phyloP scores from a whole-genome alignment of 1,284 basidiomycete genomes.

The Ceratobasidium sp. region DNA sequence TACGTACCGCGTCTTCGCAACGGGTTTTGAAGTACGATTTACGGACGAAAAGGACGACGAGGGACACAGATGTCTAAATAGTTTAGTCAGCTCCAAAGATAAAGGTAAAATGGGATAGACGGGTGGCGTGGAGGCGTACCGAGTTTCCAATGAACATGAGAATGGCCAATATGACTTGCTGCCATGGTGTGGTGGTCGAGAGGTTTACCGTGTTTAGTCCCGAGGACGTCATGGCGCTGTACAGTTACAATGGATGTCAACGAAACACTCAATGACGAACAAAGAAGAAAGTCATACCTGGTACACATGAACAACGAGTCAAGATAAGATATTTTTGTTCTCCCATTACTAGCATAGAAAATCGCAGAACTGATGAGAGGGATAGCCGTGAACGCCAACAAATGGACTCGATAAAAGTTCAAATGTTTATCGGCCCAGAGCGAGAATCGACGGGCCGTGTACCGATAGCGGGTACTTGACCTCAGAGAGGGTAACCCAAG shows the following conservation, averaged over 20 bases:
- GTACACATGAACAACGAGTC: conserved; percentile 43
- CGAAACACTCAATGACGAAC: background rate
- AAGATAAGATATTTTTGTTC: conserved; percentile 30
- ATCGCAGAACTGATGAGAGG: conserved; percentile 35
- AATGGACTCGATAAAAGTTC: conserved; percentile 42
- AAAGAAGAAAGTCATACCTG: background rate
- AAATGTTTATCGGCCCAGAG: conserved; percentile 34
- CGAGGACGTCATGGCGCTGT: conserved; percentile 35
- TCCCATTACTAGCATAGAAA: conserved; percentile 45
- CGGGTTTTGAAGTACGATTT: conserved; percentile 39
- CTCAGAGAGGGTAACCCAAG: background rate
- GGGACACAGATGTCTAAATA: conserved; percentile 25
- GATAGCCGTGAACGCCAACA: conserved; percentile 33
- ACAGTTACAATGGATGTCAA: background rate
- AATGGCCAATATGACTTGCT: conserved; percentile 38
- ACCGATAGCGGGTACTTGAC: conserved; percentile 12
- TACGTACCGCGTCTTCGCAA: conserved; percentile 33
- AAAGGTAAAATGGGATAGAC: background rate
- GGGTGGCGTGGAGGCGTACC: conserved; percentile 24
- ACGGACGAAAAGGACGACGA: conserved; percentile 27
- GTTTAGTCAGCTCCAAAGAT: background rate
- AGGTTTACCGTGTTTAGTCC: conserved; percentile 39
- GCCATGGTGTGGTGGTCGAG: conserved; percentile 31
- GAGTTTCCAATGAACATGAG: conserved; percentile 43
- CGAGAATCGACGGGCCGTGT: conserved; percentile 15